Base-by-base conservation (phyloP, 495 filamentous ascomycete species). In the Aspergillus hancockii region DNA sequence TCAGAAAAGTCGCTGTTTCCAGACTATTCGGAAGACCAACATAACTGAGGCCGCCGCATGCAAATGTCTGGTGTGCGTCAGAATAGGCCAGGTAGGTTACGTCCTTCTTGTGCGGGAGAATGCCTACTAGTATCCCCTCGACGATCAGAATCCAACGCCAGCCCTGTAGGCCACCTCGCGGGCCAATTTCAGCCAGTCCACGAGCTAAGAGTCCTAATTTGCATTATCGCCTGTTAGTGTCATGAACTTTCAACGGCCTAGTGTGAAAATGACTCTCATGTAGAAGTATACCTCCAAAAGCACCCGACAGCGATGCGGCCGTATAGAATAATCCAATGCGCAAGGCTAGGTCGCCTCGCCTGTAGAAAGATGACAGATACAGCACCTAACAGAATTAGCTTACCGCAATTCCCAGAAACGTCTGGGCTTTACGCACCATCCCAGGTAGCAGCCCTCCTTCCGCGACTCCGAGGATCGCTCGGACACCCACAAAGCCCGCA, bases 321-420 rank as follows among this genome's bases (percentile, higher is more conserved):
- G 83, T 85, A 75, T 90, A 91, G 69, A 92, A 93, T 54, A 88
- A 71, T 23, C 88, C 89, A 64, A 87, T 84, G n/a, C 90, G 83
- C 46, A 82, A 77, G 55, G 91, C 89, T 49, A 85, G 78, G 65
- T 91, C 88, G 54, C 83, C 81, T 14, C 85, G 71, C 63, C 77
- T 74, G 59, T 91, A 92, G 83, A 90, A 93, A 63, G 83, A 85
- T 1, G 89, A 90, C 19, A 92, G 76, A 60, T 91, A 88, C 53
- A 91, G 85, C 0, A 81, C 71, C 77, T 79, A 3, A 8, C 0
- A 10, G 34, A 12, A 36, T 36, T 14, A 36, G 34, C 34, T 9
- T 36, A 9, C 9, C 12, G 34, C 12, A 36, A 36, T 14, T 36
- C 8, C 4, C 2, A 14, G 10, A 16, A 16, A n/a, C n/a, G 16